A percentile compares a stretch with the other conserved stretches of the same genome.
Conservation (phyloP, 306 rosid genomes). For the Citrullus amarus region DNA sequence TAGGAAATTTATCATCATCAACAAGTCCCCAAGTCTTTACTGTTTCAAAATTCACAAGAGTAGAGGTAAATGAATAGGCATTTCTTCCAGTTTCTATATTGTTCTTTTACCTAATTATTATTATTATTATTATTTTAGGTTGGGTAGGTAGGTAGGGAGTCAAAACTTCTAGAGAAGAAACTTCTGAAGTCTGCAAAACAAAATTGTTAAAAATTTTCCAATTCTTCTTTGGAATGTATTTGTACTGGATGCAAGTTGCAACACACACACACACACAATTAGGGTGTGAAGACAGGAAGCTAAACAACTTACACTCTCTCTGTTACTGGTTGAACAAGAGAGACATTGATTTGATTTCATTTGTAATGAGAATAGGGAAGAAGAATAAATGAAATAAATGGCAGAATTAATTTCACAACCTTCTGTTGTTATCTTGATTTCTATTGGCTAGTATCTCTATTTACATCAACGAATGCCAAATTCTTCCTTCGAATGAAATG, state of each 20-base stretch:
- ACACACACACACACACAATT: not conserved
- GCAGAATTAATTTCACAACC: constrained; percentile 6
- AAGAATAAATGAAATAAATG: constrained; percentile 4
- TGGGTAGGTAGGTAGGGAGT: not conserved
- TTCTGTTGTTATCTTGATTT: not conserved
- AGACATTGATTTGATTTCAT: constrained; percentile 1
- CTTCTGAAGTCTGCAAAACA: not conserved
- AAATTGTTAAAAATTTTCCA: constrained; percentile 1
- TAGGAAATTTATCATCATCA: not conserved
- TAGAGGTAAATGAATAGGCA: not conserved
- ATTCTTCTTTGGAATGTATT: not conserved
- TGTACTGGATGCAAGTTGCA: not conserved
- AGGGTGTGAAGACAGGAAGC: not conserved
- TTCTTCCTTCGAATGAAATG: constrained; percentile 60
- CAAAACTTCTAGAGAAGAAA: constrained; percentile 1
- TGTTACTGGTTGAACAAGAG: not conserved
- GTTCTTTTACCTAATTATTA: not conserved
- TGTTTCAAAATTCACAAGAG: not conserved
- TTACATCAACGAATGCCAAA: constrained; percentile 61
- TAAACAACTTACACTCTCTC: constrained; percentile 1
- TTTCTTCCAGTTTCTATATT: not conserved
- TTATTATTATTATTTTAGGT: not conserved
- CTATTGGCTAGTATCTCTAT: constrained; percentile 9
- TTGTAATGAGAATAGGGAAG: constrained; percentile 2
- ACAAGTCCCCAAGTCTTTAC: not conserved